These are phyloP conservation scores for Dioscorea zingiberensis DNA, from an alignment of 106 monocot species.

Conservation along the genomic window DNA sequence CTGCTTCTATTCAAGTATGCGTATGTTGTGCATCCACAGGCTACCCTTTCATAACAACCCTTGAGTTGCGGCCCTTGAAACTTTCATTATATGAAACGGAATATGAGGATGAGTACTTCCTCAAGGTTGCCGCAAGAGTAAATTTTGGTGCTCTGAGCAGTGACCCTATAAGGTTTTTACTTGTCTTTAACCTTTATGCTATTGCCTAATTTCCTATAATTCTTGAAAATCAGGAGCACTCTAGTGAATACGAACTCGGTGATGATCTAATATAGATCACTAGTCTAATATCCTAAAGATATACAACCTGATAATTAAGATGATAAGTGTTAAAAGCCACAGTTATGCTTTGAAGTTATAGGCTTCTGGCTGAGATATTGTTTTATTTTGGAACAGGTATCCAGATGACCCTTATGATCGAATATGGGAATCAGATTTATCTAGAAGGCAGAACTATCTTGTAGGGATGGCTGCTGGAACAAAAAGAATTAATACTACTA, in stretches of 20 bases:
- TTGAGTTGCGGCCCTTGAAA: slow-evolving; percentile 36
- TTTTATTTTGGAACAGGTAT: slow-evolving; percentile 23
- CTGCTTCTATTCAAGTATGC: slow-evolving; percentile 28
- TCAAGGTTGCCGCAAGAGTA: slow-evolving; percentile 33
- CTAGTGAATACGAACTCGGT: too few relatives aligned
- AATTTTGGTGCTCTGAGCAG: slow-evolving; percentile 34
- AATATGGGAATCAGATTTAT: slow-evolving; percentile 49
- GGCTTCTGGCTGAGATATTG: too few relatives aligned
- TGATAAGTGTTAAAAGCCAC: too few relatives aligned
- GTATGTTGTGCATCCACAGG: slow-evolving; percentile 36
- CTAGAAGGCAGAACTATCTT: slow-evolving; percentile 42
- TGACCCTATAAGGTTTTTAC: slow-evolving; percentile 23
- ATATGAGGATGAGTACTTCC: slow-evolving; percentile 31
- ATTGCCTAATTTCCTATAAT: too few relatives aligned
- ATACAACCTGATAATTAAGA: too few relatives aligned
- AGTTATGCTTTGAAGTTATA: too few relatives aligned
- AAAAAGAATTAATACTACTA: slow-evolving; percentile 31
- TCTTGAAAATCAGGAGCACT: too few relatives aligned
- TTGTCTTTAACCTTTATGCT: too few relatives aligned
- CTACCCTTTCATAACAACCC: slow-evolving; percentile 37
- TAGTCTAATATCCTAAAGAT: too few relatives aligned
- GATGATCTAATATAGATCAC: too few relatives aligned
- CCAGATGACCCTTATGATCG: slow-evolving; percentile 52
- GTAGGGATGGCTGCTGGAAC: slow-evolving; percentile 54
- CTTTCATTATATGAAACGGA: slow-evolving; percentile 34